Evolutionary conservation across 2,329 filamentous ascomycete species (phyloP), one percentile per base, ranked within the genome.

Genomic region (Epichloe uncinata): DNA sequence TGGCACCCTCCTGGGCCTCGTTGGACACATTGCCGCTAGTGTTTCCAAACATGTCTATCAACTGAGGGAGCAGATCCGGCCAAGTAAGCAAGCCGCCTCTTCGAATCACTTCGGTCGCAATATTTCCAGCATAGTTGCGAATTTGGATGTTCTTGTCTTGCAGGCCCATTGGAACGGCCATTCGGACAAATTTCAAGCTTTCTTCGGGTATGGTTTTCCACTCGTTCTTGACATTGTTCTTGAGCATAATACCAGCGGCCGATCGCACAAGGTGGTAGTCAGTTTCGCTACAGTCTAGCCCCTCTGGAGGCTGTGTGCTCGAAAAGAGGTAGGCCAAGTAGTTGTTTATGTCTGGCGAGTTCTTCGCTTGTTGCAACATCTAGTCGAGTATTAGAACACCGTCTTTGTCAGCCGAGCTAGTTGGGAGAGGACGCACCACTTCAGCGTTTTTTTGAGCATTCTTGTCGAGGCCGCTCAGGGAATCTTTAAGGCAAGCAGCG

Each of bases 291-390:
- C 79, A 77, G 57, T 73, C 72, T 62, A 86, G 71, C 55, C 73
- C 81, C 50, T 73, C 68, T 44, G 85, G 79, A 47, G 75, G 72
- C 55, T 81, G 75, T 50, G 79, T 66, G 59, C 79, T 88, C 53
- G 86, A 87, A 68, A 95, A 87, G 54, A 98, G 79, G 68, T 86
- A 96, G 58, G 87, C 86, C 42, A 98, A 82, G 68, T 98, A 98
- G 70, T 97, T 97, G 73, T 94, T 91, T 73, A 96, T 87, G 66
- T 97, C 91, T 45, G 90, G 90, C 11, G 87, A 93, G 48, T 75
- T 72, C 65, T 87, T 94, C 53, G 91, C 93, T 71, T 95, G 86
- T 57, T 81, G 76, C 60, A 98, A 86, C 87, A 97, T 94, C 93
- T 97, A 60, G 48, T 53, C 45, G 51, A 45, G 48, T 48, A 35